Evolutionary conservation across 2,329 filamentous ascomycete genomes (phyloP), one percentile per base, ranked within the genome.

Genomic region (Pseudonectria foliicola): DNA sequence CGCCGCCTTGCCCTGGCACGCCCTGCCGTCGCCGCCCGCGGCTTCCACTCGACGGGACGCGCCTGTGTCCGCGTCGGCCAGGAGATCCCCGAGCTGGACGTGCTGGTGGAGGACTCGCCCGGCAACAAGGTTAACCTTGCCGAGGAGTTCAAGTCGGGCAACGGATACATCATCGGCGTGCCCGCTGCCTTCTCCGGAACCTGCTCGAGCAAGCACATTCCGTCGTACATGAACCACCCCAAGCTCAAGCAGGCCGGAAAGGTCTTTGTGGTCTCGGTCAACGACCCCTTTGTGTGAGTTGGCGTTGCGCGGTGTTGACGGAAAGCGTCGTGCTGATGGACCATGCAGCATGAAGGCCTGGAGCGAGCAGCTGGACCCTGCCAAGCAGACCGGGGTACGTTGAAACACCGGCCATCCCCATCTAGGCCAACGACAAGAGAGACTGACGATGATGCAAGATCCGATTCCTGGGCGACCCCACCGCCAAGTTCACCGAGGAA

Each of bases 271-370:
- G 79, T 96, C 37, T 80, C 85, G 12, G 89, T 95, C 57, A 96
- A 96, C 59, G 90, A 96, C 59, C 77, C 88, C 13, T 95, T 95
- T 59, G 89, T 95, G 85, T 93, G 70, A 64, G 84, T 66, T 28
- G 21, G 11, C 10, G 6, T 8, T 3, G 10, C 26, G 16, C 5
- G 15, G 18, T 2, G n/a, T n/a, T 25, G 7, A n/a, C 14, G 6
- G 16, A 33, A n/a, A 7, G n/a, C n/a, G 3, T 4, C 18, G 13
- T 33, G 33, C 34, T 46, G 11, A 50, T 23, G 29, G 27, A 29
- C 23, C 26, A 38, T 39, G 29, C 29, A 92, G 86, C 29, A 95
- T 89, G 75, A 93, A 93, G 63, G 89, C 88, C 5, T 95, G 89
- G 88, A 80, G 67, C 30, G 75, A 82, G 44, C 70, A 76, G 42